phyloP scores from a whole-genome alignment of 2,329 filamentous ascomycete genomes.

The Aureobasidium vineae region DNA sequence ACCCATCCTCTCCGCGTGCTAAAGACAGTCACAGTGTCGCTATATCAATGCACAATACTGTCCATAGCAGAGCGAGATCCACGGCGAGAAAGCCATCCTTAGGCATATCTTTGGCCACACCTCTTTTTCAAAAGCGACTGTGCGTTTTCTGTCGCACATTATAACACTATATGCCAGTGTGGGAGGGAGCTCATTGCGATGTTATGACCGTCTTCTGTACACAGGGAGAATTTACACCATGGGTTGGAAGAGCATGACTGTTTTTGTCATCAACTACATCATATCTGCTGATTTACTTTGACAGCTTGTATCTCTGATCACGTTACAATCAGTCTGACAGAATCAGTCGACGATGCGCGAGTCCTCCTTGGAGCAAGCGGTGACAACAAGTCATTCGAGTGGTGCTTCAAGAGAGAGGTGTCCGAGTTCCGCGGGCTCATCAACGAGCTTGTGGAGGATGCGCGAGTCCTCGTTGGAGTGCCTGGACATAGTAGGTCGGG shows the following conservation, averaged over 20 bases:
- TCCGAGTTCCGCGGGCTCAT: background rate
- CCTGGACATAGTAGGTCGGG: background rate
- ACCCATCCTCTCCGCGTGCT: too few species aligned
- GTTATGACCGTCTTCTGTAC: too few species aligned
- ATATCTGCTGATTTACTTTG: background rate
- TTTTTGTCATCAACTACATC: background rate
- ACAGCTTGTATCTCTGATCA: background rate
- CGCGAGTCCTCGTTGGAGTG: constrained; percentile 9
- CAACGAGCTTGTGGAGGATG: background rate
- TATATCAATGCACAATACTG: too few species aligned
- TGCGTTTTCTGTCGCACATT: too few species aligned
- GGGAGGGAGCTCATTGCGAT: too few species aligned
- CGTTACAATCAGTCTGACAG: constrained; percentile 8
- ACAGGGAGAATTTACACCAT: too few species aligned
- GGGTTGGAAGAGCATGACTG: background rate
- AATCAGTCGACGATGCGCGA: constrained; percentile 1
- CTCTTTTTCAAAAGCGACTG: too few species aligned
- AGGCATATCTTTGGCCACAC: too few species aligned
- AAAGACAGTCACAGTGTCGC: too few species aligned
- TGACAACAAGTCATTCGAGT: constrained; percentile 3
- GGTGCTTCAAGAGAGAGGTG: background rate
- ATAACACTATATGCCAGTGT: too few species aligned
- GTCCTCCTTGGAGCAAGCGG: background rate
- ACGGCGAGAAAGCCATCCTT: too few species aligned
- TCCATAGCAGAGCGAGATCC: too few species aligned